phyloP scores from a whole-genome alignment of 1,139 yeast genomes.

The Lodderomyces elongisporus region DNA sequence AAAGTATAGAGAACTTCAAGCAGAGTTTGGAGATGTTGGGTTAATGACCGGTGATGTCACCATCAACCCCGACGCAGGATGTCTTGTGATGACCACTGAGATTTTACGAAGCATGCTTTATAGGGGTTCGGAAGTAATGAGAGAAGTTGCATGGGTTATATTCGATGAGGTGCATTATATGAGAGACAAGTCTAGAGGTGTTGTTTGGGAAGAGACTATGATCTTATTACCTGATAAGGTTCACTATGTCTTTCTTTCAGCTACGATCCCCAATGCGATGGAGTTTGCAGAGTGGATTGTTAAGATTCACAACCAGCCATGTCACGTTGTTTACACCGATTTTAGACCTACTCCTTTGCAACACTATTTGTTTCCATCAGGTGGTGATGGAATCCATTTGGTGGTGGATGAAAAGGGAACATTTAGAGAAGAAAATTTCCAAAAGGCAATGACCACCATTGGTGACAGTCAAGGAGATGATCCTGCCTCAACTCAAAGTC shows the following conservation, averaged over 20 bases:
- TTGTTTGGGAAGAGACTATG: conserved; percentile 98
- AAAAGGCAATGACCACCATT: conserved; percentile 95
- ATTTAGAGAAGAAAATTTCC: conserved; percentile 95
- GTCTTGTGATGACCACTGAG: conserved; percentile 97
- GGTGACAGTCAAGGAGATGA: conserved; percentile 82
- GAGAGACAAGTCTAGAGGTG: conserved; percentile 96
- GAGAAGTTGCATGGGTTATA: conserved; percentile 96
- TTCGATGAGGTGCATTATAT: conserved; percentile 96
- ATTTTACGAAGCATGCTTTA: conserved; percentile 89
- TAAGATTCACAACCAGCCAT: conserved; percentile 89
- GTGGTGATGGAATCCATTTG: conserved; percentile 94
- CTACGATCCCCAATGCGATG: conserved; percentile 97
- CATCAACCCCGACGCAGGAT: conserved; percentile 93
- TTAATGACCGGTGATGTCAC: conserved; percentile 98
- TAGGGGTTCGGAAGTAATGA: conserved; percentile 89
- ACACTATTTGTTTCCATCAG: conserved; percentile 94
- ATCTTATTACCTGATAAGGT: conserved; percentile 94
- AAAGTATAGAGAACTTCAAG: conserved; percentile 86
- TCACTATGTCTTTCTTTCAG: conserved; percentile 80
- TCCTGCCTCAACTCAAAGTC: conserved; percentile 53
- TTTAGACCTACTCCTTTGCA: conserved; percentile 98
- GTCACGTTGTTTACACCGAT: conserved; percentile 97
- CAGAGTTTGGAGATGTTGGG: conserved; percentile 94
- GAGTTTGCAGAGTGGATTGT: conserved; percentile 99
- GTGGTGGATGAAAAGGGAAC: conserved; percentile 97